A percentile compares a stretch with the other conserved stretches of the same genome.
phyloP scores from a whole-genome alignment of 202 grass and related monocot species.

The Brachypodium distachyon region DNA sequence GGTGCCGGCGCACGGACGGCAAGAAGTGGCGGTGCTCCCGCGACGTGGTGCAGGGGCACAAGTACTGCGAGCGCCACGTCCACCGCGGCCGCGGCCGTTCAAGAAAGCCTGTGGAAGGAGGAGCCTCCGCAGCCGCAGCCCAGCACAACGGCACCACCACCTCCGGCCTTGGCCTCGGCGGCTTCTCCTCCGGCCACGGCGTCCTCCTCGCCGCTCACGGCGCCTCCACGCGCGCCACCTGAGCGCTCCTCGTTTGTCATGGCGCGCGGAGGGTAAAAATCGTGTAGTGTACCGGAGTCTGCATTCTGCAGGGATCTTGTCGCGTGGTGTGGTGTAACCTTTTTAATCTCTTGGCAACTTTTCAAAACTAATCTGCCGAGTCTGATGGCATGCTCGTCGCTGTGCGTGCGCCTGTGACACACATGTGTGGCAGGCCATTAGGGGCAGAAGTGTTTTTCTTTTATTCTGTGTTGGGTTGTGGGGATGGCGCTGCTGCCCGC shows the following conservation, averaged over 20 bases:
- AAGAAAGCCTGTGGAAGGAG: slow-evolving; percentile 96
- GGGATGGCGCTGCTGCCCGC: background rate
- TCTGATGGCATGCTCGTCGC: slow-evolving; percentile 3
- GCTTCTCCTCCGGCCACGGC: slow-evolving; percentile 55
- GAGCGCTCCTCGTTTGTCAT: background rate
- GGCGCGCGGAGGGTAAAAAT: background rate
- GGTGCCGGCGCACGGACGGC: slow-evolving; percentile 89
- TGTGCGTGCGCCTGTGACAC: slow-evolving; percentile 4
- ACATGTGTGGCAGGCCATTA: background rate
- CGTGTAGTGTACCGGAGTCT: slow-evolving; percentile 7
- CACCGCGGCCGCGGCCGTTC: slow-evolving; percentile 96
- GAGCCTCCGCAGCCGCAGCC: background rate
- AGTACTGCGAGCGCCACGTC: slow-evolving; percentile 99
- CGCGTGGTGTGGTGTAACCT: slow-evolving; percentile 6
- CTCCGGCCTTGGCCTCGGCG: slow-evolving; percentile 26
- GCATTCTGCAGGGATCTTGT: slow-evolving; percentile 35
- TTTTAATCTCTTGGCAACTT: background rate
- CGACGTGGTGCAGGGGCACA: slow-evolving; percentile 82
- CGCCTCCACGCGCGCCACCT: slow-evolving; percentile 38
- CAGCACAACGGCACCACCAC: background rate
- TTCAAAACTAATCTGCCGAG: background rate
- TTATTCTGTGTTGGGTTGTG: slow-evolving; percentile 25
- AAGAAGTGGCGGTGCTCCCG: slow-evolving; percentile 99
- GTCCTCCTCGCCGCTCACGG: slow-evolving; percentile 39
- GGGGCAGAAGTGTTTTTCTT: no score